Evolutionary conservation across 208 protist genomes (phyloP).

Genomic region (Zelonia costaricensis): DNA sequence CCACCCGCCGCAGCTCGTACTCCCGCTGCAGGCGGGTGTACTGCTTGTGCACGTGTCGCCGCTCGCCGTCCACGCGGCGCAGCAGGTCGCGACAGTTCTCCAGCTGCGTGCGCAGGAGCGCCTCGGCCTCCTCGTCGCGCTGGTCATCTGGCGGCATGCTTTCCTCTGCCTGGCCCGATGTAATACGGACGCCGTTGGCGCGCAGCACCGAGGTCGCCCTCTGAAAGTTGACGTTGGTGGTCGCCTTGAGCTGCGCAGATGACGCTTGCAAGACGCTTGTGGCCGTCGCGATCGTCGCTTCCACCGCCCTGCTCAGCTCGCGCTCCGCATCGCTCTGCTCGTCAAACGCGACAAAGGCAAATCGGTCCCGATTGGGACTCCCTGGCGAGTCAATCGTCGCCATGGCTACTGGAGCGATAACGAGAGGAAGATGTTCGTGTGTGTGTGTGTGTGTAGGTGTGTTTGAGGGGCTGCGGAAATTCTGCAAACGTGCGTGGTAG

Average conservation of each 20-base stretch:
- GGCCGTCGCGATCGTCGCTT: constrained; percentile 8
- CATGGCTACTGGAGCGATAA: constrained; percentile 14
- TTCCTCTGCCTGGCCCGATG: neutral
- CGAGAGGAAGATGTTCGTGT: too few relatives aligned
- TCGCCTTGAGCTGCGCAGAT: neutral
- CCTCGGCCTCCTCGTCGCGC: neutral
- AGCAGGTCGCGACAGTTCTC: constrained; percentile 43
- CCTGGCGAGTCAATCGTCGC: constrained; percentile 1
- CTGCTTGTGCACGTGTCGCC: constrained; percentile 28
- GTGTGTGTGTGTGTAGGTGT: too few relatives aligned
- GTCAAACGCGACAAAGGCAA: constrained; percentile 5
- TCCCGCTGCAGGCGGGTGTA: constrained; percentile 30
- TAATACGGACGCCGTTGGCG: constrained; percentile 21
- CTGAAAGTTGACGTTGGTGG: constrained; percentile 6
- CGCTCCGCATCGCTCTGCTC: constrained; percentile 18
- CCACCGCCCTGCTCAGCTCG: constrained; percentile 22
- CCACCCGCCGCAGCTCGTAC: constrained; percentile 18
- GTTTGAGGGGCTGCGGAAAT: too few relatives aligned
- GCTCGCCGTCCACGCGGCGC: constrained; percentile 64
- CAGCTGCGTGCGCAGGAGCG: constrained; percentile 28
- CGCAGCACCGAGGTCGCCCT: constrained; percentile 12
- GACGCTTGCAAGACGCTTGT: constrained; percentile 7
- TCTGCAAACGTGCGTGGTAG: too few relatives aligned
- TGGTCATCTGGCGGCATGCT: neutral
- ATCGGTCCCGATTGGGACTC: neutral